These are phyloP conservation scores for Acanthamoeba culbertsoni DNA, from an alignment of 208 protist species.

Conservation along the genomic window DNA sequence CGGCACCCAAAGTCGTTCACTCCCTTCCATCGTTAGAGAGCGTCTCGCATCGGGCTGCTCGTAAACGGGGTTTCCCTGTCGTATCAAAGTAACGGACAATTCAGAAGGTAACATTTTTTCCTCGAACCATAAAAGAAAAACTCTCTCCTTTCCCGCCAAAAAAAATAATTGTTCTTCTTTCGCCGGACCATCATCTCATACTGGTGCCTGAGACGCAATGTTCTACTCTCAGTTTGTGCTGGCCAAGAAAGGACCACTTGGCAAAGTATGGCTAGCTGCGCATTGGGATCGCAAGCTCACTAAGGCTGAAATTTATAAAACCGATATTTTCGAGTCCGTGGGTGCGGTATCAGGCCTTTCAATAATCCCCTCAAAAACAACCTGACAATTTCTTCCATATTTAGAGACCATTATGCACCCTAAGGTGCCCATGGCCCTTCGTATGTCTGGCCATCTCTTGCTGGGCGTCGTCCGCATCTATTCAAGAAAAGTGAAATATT, in stretches of 20 bases:
- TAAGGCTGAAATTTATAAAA: constrained; percentile 90
- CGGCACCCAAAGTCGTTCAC: too few species aligned
- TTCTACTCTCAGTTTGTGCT: constrained; percentile 97
- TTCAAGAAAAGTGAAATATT: constrained; percentile 89
- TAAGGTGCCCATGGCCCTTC: constrained; percentile 93
- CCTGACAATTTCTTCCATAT: not conserved
- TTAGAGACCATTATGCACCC: constrained; percentile 89
- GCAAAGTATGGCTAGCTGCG: constrained; percentile 95
- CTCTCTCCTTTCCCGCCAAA: too few species aligned
- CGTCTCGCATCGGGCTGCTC: too few species aligned
- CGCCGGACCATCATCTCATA: too few species aligned
- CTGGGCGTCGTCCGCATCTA: constrained; percentile 97
- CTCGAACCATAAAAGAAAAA: too few species aligned
- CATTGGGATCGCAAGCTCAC: constrained; percentile 95
- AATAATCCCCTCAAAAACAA: not conserved
- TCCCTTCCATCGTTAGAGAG: too few species aligned
- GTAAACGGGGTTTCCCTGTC: too few species aligned
- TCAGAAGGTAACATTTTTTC: too few species aligned
- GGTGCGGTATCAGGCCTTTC: constrained; percentile 52
- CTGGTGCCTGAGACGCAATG: too few species aligned
- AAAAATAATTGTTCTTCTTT: too few species aligned
- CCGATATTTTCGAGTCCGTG: constrained; percentile 90
- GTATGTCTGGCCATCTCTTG: constrained; percentile 94
- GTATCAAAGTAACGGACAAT: too few species aligned
- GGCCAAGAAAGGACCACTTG: constrained; percentile 94